Evolutionary conservation across 371 early-diverging fungal species (phyloP).

Genomic region (Actinomortierella wolfii): DNA sequence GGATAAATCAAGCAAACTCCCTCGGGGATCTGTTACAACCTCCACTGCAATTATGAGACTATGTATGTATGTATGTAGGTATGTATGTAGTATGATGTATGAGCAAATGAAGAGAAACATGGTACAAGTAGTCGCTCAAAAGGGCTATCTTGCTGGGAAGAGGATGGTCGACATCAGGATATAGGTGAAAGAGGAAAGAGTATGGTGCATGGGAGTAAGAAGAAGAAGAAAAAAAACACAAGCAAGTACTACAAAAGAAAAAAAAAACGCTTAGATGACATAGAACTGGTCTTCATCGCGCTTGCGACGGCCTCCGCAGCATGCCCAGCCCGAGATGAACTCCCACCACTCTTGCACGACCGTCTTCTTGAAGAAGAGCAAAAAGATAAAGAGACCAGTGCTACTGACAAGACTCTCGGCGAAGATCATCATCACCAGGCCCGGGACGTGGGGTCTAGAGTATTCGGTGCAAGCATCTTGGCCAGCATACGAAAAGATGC

Average conservation of each 20-base stretch:
- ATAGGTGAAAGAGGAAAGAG: too few species aligned
- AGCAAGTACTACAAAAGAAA: not conserved
- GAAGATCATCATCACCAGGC: conserved; percentile 42
- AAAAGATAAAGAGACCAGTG: conserved; percentile 40
- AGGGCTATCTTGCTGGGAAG: too few species aligned
- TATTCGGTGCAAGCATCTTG: conserved; percentile 33
- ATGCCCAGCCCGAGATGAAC: conserved; percentile 33
- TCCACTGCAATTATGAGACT: too few species aligned
- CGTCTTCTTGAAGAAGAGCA: conserved; percentile 42
- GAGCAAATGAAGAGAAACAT: too few species aligned
- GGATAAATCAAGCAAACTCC: too few species aligned
- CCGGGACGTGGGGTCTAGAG: conserved; percentile 28
- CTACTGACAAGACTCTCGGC: conserved; percentile 38
- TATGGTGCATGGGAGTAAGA: too few species aligned
- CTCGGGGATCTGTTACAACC: too few species aligned
- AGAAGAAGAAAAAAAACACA: too few species aligned
- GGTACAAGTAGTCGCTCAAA: too few species aligned
- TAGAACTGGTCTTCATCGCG: conserved; percentile 38
- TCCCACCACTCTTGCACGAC: conserved; percentile 35
- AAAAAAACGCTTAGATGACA: conserved; percentile 18
- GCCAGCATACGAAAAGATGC: conserved; percentile 25
- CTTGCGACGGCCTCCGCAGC: conserved; percentile 33
- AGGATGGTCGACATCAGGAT: too few species aligned
- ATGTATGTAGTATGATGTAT: too few species aligned
- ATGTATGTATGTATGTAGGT: too few species aligned